These are phyloP conservation scores for Exophiala viscosa DNA, from an alignment of 2,329 filamentous ascomycete species.

Conservation along the genomic window DNA sequence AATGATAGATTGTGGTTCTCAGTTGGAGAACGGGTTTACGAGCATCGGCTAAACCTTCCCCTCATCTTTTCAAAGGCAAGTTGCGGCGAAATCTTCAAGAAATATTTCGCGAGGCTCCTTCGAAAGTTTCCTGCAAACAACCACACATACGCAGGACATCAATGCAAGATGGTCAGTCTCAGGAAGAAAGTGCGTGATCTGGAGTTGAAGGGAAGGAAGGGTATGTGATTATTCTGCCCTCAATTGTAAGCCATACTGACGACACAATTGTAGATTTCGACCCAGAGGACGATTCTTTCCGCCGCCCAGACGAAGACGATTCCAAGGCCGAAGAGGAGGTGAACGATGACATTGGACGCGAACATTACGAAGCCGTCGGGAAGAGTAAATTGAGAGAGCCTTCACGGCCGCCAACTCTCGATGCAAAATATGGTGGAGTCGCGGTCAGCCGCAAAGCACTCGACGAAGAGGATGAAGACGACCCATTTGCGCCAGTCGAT, in stretches of 20 bases:
- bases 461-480: slow-evolving; percentile 34
- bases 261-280: slow-evolving; percentile 65
- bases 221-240: background rate
- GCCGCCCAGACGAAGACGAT: slow-evolving; percentile 53
- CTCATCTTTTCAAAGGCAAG: slow-evolving; percentile 11
- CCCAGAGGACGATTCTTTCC: slow-evolving; percentile 64
- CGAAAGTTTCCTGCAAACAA: too few relatives aligned
- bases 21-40: too few relatives aligned
- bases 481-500: slow-evolving; percentile 24
- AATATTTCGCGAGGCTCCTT: slow-evolving; percentile 10
- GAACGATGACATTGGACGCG: slow-evolving; percentile 62
- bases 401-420: slow-evolving; percentile 60
- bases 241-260: background rate
- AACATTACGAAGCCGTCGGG: slow-evolving; percentile 81
- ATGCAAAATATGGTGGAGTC: slow-evolving; percentile 73
- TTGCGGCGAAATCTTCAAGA: slow-evolving; percentile 22
- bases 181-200: slow-evolving; percentile 10
- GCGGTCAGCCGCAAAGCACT: slow-evolving; percentile 65
- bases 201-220: slow-evolving; percentile 16
- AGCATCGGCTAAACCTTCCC: slow-evolving; percentile 13
- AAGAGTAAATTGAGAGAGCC: slow-evolving; percentile 80
- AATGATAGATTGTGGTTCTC: too few relatives aligned
- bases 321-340: slow-evolving; percentile 45
- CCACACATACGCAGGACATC: background rate
- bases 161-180: slow-evolving; percentile 14